phyloP scores from a whole-genome alignment of 2,329 filamentous ascomycete genomes.

The Paracoccidioides brasiliensis region DNA sequence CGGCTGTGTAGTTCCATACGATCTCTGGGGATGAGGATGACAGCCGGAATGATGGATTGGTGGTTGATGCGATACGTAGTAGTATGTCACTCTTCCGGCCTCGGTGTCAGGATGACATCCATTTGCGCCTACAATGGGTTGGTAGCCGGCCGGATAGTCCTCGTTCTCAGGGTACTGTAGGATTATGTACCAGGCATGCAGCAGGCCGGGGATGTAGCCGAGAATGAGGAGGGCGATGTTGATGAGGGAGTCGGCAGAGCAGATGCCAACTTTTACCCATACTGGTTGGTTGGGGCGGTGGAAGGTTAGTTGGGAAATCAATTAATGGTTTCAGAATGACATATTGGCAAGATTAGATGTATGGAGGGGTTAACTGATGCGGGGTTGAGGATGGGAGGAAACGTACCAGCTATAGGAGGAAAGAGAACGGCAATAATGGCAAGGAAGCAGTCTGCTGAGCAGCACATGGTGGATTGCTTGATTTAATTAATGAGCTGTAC shows the following conservation, averaged over 20 bases:
- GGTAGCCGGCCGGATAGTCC: conserved; percentile 47
- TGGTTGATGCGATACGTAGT: conserved; percentile 51
- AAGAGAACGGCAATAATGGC: conserved; percentile 49
- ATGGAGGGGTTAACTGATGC: conserved; percentile 1
- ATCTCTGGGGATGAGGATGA: conserved; percentile 19
- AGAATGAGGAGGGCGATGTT: conserved; percentile 82
- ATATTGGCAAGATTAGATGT: not conserved
- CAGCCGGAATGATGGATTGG: conserved; percentile 10
- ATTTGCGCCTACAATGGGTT: conserved; percentile 46
- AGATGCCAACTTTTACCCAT: conserved; percentile 93
- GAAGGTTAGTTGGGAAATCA: not conserved
- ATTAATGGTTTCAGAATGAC: not conserved
- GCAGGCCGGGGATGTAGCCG: conserved; percentile 69
- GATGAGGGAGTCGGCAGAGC: conserved; percentile 82
- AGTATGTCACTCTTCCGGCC: conserved; percentile 52
- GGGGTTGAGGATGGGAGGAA: conserved; percentile 2
- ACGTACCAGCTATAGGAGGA: conserved; percentile 44
- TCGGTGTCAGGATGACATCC: conserved; percentile 26
- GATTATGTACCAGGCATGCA: conserved; percentile 98
- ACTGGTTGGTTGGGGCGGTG: conserved; percentile 40
- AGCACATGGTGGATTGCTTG: conserved; percentile 35
- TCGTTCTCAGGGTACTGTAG: conserved; percentile 68
- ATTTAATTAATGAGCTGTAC: not conserved
- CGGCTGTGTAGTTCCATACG: conserved; percentile 29
- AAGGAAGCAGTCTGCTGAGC: conserved; percentile 48